Base-by-base conservation (phyloP, 1,284 basidiomycete species). In the Blastosporella zonata region DNA sequence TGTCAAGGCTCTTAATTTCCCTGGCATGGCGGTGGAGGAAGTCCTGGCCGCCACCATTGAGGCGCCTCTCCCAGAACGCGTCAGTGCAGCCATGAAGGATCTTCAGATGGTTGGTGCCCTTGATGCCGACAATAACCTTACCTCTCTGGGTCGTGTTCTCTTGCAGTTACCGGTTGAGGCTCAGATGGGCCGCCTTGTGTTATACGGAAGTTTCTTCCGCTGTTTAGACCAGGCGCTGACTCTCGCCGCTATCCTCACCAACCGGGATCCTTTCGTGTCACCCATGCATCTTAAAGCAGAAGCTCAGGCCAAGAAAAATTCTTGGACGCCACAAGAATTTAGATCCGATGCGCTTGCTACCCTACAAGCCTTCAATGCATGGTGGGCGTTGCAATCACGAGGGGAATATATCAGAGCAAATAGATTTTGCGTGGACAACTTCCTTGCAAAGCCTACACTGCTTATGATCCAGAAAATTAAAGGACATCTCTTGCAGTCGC, bases 1-100 rank as follows among this genome's bases (percentile, higher is more conserved):
- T 65, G 84, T 98, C 69, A 98, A 97, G 62, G 95, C 94, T n/a
- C 79, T 97, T 39, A 87, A 94, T 62, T 90, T 97, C 65, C 90
- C 93, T 5, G 84, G 84, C 43, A 85, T 94, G 82, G 73, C 81
- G 27, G 90, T 92, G 15, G 90, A 97, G 63, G 87, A 94, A 49
- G 93, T 97, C 20, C 74, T 98, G 15, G 84, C 81, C 0, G 82
- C 80, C 18, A 81, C 90, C 7, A 97, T 97, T 55, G 95, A 97
- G 66, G 90, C 96, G 4, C 95, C 95, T n/a, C 83, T 82, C 37
- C 70, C 79, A 0, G 81, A 83, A 27, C 84, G 92, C 22, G 87
- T 98, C 29, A 70, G 73, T 12, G 86, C 91, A 22, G 96, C 95
- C 0, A 87, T 96, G 75, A 78, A 79, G 46, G 79, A 85, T 40